Evolutionary conservation across 768 basidiomycete species (phyloP), one percentile per base, ranked within the genome.

Genomic region (Amanita pseudoporphyria): DNA sequence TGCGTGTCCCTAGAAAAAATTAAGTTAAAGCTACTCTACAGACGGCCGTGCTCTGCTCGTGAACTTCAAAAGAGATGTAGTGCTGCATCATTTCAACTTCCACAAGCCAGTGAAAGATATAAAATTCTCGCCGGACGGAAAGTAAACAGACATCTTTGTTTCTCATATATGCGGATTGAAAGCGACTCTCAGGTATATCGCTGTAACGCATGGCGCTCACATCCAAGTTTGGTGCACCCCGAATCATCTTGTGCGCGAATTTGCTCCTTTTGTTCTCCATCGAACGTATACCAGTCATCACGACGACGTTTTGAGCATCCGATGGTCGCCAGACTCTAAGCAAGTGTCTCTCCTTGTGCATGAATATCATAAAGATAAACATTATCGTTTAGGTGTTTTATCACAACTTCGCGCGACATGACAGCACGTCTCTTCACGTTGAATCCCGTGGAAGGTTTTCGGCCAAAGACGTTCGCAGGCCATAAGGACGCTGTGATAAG

Each of bases 151-250:
- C 16, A 1, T 19, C 32, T 6, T 40, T 9, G 5, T 13, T 16
- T 31, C 39, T 33, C 13, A n/a, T 9, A n/a, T 26, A 47, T 31
- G 3, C 1, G 5, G 3, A 6, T 50, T 45, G 35, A 33, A 26
- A 57, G 3, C 1, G 24, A 13, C 10, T 45, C 14, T 13, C 54
- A 92, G 90, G 62, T 93, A 79, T 62, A 93, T 99, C 49, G 92
- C 95, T 3, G 86, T 91, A n/a, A 91, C 95, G 3, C 92, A 97
- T 62, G 89, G 83, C 24, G 69, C 84, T 2, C 92, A 95, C 55
- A 68, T 96, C 6, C 92, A 98, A 68, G 90, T 99, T 2, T 99
- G 95, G 94, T 72, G 78, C 21, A 98, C 94, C 6, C 96, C 96
- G 2, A 95, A 95, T 52, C 87, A 90, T 60, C 82, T 98, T 10